Conservation (phyloP, 306 rosid genomes). For the Quercus mongolica region DNA sequence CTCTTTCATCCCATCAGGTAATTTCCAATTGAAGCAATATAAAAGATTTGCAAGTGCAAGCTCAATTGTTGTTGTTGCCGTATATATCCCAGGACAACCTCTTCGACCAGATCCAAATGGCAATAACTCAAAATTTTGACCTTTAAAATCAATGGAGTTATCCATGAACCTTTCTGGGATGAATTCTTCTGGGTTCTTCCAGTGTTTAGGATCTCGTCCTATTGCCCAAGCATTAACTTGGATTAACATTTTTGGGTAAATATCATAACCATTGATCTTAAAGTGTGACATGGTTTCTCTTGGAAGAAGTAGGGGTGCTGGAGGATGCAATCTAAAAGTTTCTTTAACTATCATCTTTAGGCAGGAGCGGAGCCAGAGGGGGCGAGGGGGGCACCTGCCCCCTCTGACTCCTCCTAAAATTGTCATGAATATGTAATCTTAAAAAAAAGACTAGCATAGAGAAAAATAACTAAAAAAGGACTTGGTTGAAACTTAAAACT, state of each 20-base stretch:
- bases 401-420: too few relatives aligned
- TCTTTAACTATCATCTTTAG: too few relatives aligned
- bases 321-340: conserved; percentile 36
- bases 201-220: conserved; percentile 31
- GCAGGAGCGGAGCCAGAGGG: too few relatives aligned
- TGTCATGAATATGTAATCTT: too few relatives aligned
- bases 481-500: too few relatives aligned
- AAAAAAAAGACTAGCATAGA: too few relatives aligned
- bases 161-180: conserved; percentile 43
- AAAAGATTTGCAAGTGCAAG: conserved; percentile 43
- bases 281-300: conserved; percentile 31
- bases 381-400: too few relatives aligned
- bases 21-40: conserved; percentile 39
- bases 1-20: conserved; percentile 34
- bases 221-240: conserved; percentile 39
- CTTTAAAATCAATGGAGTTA: conserved; percentile 28
- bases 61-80: conserved; percentile 25
- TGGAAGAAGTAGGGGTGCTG: conserved; percentile 35
- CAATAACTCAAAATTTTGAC: conserved; percentile 38
- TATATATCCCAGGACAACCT: conserved; percentile 33
- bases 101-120: conserved; percentile 54
- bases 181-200: conserved; percentile 46
- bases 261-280: conserved; percentile 25
- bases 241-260: conserved; percentile 20
- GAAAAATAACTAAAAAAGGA: too few relatives aligned